Conservation (phyloP, 148 eudicot species). For the Rhododendron simsii region DNA sequence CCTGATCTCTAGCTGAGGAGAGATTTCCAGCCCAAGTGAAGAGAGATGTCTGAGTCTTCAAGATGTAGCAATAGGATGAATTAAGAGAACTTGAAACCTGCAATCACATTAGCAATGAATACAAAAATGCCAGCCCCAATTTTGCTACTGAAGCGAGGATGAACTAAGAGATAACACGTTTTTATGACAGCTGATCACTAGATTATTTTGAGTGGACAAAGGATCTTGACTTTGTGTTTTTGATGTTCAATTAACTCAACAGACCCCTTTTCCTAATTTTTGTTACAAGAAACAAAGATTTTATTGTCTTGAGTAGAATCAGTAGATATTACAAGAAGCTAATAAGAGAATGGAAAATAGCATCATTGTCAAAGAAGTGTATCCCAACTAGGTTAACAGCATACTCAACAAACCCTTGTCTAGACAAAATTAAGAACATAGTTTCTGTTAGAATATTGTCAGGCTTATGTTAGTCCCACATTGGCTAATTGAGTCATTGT, state of each 20-base stretch:
- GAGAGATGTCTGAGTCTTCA: conserved; percentile 37
- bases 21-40: conserved; percentile 53
- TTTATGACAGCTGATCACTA: background rate
- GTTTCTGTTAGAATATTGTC: background rate
- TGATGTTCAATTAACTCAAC: background rate
- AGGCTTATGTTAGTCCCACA: too few species aligned
- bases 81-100: conserved; percentile 53
- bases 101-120: background rate
- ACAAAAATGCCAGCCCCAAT: background rate
- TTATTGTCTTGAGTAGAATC: background rate
- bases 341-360: background rate
- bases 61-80: conserved; percentile 52
- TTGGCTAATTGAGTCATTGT: too few species aligned
- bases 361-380: background rate
- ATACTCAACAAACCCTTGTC: background rate
- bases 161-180: background rate
- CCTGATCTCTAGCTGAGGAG: conserved; percentile 41
- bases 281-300: background rate
- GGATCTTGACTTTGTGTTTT: background rate
- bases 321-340: background rate
- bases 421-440: background rate
- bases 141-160: background rate
- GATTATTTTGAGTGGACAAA: background rate
- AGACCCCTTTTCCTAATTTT: background rate
- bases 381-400: background rate